Evolutionary conservation across 2,329 filamentous ascomycete species (phyloP).

Genomic region (Penicillium crustosum): DNA sequence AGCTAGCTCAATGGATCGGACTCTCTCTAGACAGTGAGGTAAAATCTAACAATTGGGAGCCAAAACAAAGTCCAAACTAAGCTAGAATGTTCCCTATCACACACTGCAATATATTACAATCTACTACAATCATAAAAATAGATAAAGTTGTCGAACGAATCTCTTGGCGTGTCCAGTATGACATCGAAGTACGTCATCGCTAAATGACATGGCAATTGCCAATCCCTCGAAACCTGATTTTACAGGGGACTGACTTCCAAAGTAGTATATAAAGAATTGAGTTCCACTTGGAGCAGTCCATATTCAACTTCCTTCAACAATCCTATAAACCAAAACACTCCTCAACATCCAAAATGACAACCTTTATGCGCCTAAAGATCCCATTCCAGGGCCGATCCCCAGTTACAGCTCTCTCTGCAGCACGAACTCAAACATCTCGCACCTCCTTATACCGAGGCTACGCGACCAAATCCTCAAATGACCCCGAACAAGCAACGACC

Average conservation of each 20-base stretch:
- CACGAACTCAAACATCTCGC: neutral
- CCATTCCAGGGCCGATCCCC: neutral
- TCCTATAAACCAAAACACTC: neutral
- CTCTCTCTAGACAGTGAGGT: neutral
- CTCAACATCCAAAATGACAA: constrained; percentile 1
- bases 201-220: neutral
- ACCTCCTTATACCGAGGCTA: neutral
- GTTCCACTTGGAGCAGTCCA: neutral
- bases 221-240: constrained; percentile 7
- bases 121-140: neutral
- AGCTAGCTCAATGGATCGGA: neutral
- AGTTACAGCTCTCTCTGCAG: neutral
- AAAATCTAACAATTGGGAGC: neutral
- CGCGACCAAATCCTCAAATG: constrained; percentile 5
- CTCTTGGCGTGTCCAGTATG: constrained; percentile 9
- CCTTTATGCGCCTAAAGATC: neutral
- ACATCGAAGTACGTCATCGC: constrained; percentile 8
- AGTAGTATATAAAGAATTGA: neutral
- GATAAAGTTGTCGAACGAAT: neutral
- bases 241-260: neutral
- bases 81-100: too few species aligned
- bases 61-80: too few species aligned
- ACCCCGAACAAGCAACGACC: neutral
- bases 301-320: neutral
- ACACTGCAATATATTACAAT: too few species aligned